Base-by-base conservation (phyloP, 108 stramenopile species). In the Stephanodiscus minutulus region DNA sequence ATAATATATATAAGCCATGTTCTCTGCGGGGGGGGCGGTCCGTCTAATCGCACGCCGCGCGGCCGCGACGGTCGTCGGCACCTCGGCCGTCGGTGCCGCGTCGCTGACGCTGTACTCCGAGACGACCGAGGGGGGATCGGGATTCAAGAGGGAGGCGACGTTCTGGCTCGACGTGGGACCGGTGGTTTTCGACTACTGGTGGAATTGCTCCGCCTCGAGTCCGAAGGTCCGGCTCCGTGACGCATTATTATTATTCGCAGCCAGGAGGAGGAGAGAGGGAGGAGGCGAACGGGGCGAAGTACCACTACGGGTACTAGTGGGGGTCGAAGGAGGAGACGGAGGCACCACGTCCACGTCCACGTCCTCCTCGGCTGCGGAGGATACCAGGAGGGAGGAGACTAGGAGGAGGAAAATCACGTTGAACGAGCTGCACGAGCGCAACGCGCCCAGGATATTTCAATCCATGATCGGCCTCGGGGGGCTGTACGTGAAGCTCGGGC, bases 401-500 rank as follows among this genome's bases (percentile, higher is more conserved):
- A 56, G 21, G 1, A 41, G 72, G 48, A 62, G 39, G 39, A 73
- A 64, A 59, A 61, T 47, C 33, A 36, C 70, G 5, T 50, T 82
- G 9, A 8, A 81, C 57, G 56, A 69, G 46, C 50, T 87, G 0
- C 88, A 91, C 53, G 49, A 86, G 28, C 74, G 77, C 20, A 87
- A 91, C 69, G 88, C 91, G 1, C 88, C 88, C 9, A 66, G 70
- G 64, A 82, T 92, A 17, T 85, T 79, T 33, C 17, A 81, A 15
- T 70, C 77, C 21, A 94, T 98, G 86, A 52, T 91, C 7, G 76
- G 87, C 15, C 82, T 98, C 20, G 92, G 90, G 37, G 94, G 96
- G 25, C 87, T 97, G 39, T 98, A 96, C 71, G 88, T 96, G 75
- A 98, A 98, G 77, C 73, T 94, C 21, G 94, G 94, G 2, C 96